Base-by-base conservation (phyloP, 352 stramenopile species). In the Phytopythium montanum region DNA sequence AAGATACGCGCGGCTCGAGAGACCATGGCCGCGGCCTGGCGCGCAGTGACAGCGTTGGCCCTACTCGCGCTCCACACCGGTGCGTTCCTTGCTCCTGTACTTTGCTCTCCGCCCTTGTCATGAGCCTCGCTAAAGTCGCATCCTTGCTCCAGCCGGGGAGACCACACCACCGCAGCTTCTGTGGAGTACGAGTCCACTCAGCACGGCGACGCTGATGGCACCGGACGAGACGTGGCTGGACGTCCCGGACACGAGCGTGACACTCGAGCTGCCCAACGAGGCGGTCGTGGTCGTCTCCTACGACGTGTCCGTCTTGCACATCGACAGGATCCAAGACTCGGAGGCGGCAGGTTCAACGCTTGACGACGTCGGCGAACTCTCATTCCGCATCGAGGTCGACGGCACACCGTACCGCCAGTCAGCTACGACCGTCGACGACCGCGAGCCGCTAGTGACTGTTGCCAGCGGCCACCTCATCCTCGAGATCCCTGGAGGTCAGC, bases 281-380 rank as follows among this genome's bases (percentile, higher is more conserved):
- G 80, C 76, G 2, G 61, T 87, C 6, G 69, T 90, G 39, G 55
- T 88, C 33, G 75, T 92, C 26, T 87, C 79, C 23, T 90, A 90
- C 64, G 82, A 92, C 54, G 76, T 87, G 5, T 73, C 78, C 0
- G 80, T 90, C 16, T 79, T 77, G 14, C 80, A 77, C 46, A 44
- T 86, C 52, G 48, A 69, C 19, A 59, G 58, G 5, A 18, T 12
- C 33, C 50, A 21, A 29, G 19, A 19, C 9, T 10, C 38, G 12
- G 50, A 74, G 4, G 65, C 54, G 5, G 53, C 34, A 29, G n/a
- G n/a, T n/a, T 26, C 50, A 0, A 21, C 48, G 3, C 19, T 39
- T n/a, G 28, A 29, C 2, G 60, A 79, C 53, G 60, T 76, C 29
- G 87, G 73, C 49, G 78, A 91, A 46, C 48, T 93, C 19, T 79